Evolutionary conservation across 306 rosid genomes (phyloP), one percentile per base, ranked within the genome.

Genomic region (Hippophae gyantsensis): DNA sequence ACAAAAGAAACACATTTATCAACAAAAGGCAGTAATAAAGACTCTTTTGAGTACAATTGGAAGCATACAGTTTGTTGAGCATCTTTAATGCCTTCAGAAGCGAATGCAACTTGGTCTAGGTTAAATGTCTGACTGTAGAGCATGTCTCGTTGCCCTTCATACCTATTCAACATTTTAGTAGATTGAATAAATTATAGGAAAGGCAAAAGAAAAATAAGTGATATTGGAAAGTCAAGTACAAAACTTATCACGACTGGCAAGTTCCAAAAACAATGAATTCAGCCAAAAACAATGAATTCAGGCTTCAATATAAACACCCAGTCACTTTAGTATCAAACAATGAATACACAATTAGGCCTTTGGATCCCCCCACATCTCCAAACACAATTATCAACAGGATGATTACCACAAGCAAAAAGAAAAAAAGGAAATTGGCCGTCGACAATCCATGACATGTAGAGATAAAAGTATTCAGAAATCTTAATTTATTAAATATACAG

Each of bases 61-160:
- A 69, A 14, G 74, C 56, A 50, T 47, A 92, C 99, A 48, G 99
- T 93, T 80, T 93, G 95, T 64, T 93, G 95, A 70, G 99, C 95
- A 70, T 93, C 99, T 80, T 86, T 93, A 25, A 88, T 78, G 58
- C 95, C 96, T 76, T 93, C 99, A 0, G 99, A 10, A 56, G 97
- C 99, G 64, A 88, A 93, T 63, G 89, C 78, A 76, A 93, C 99
- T 82, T 93, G 99, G 70, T 92, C 99, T 3, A 92, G 95, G 76
- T 92, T 92, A 65, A 84, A 92, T 7, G 99, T 92, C 88, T 92
- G 99, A 78, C 83, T 88, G 70, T 86, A 88, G 58, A 92, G 77
- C 97, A 86, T 84, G 74, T 92, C 99, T 27, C 95, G 95, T 51
- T 92, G 99, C 49, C 97, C 99, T 81, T 88, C 99, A 78, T 92